phyloP scores from a whole-genome alignment of 257 asterid genomes.

The Ocimum tenuiflorum region DNA sequence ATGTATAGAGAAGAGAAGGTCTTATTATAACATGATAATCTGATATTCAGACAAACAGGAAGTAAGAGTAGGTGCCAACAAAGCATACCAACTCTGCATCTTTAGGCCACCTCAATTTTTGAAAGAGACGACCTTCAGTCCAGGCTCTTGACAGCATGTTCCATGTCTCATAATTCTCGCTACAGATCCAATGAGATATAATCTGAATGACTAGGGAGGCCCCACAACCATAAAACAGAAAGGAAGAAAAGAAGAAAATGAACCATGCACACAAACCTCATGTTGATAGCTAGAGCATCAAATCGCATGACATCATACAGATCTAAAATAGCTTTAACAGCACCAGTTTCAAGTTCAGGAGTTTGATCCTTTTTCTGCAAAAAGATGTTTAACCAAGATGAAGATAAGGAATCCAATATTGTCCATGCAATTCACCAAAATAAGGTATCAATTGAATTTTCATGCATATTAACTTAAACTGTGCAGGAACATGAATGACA shows the following conservation, averaged over 20 bases:
- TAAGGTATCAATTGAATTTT: not conserved
- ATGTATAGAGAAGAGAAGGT: slow-evolving; percentile 23
- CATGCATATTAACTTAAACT: not conserved
- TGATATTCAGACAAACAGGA: not conserved
- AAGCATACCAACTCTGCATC: slow-evolving; percentile 69
- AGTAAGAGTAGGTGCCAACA: slow-evolving; percentile 7
- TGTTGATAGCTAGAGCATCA: slow-evolving; percentile 62
- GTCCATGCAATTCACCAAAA: slow-evolving; percentile 4
- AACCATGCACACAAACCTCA: slow-evolving; percentile 53
- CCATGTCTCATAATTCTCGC: slow-evolving; percentile 76
- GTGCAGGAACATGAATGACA: no score
- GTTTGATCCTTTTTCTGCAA: slow-evolving; percentile 67
- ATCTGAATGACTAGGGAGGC: not conserved
- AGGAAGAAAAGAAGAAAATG: not conserved
- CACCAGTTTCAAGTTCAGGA: slow-evolving; percentile 79
- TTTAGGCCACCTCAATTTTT: slow-evolving; percentile 85
- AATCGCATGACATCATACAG: slow-evolving; percentile 88
- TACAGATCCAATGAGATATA: slow-evolving; percentile 24
- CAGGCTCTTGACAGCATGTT: slow-evolving; percentile 66
- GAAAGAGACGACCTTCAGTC: slow-evolving; percentile 85
- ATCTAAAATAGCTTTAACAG: slow-evolving; percentile 83
- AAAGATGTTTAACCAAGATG: slow-evolving; percentile 10
- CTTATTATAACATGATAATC: slow-evolving; percentile 4
- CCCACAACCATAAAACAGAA: not conserved
- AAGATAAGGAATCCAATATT: slow-evolving; percentile 9